Evolutionary conservation across 1,284 basidiomycete species (phyloP).

Genomic region (Serendipita sp.): DNA sequence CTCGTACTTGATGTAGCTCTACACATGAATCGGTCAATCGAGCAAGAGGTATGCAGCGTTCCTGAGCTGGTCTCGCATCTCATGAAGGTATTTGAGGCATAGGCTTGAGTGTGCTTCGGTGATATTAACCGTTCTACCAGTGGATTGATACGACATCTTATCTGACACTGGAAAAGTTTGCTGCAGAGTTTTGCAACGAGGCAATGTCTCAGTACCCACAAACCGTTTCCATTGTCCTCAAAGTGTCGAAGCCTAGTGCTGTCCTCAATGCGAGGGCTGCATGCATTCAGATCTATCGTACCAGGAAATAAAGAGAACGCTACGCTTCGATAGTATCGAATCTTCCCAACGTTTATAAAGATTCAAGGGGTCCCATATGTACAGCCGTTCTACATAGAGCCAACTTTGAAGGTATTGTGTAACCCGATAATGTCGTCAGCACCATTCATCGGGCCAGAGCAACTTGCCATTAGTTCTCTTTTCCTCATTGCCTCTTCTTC

Average conservation of each 20-base stretch:
- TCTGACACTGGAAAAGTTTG: conserved; percentile 38
- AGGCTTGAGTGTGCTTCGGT: background rate
- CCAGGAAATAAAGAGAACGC: background rate
- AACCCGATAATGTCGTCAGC: conserved; percentile 63
- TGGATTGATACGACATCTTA: conserved; percentile 27
- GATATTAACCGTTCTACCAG: conserved; percentile 17
- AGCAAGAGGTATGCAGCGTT: conserved; percentile 19
- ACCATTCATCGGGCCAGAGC: conserved; percentile 35
- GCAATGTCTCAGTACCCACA: background rate
- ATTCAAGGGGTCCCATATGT: background rate
- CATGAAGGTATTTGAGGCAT: conserved; percentile 18
- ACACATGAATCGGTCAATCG: background rate
- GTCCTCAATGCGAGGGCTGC: background rate
- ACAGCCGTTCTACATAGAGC: background rate
- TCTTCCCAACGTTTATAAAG: too few relatives aligned
- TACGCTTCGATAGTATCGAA: too few relatives aligned
- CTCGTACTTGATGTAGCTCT: conserved; percentile 31
- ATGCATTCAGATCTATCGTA: background rate
- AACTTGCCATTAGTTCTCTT: conserved; percentile 21
- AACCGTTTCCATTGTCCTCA: background rate
- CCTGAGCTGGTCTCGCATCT: conserved; percentile 22
- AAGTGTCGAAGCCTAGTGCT: background rate
- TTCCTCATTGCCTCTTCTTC: conserved; percentile 16
- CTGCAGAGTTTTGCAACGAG: conserved; percentile 18
- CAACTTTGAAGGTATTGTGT: conserved; percentile 36